A percentile compares a stretch with the other conserved stretches of the same genome.
Evolutionary conservation across 2,329 filamentous ascomycete species (phyloP).

Genomic region (Colletotrichum orchidophilum): DNA sequence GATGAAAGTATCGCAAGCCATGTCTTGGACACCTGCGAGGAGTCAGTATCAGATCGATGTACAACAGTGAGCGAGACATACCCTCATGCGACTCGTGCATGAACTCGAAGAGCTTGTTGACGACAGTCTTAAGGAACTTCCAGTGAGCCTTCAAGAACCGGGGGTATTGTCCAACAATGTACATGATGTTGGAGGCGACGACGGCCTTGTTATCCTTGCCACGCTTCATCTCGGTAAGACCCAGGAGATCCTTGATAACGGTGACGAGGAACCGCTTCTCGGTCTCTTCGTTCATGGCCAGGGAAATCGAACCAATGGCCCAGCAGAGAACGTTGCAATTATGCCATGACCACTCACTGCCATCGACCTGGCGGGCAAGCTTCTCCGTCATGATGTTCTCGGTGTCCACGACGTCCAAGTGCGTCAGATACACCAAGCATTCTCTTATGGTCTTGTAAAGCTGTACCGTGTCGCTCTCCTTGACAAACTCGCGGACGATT

Average conservation of each 20-base stretch:
- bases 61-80: slow-evolving; percentile 48
- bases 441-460: slow-evolving; percentile 99
- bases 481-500: slow-evolving; percentile 98
- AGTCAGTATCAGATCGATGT: not conserved
- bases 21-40: slow-evolving; percentile 86
- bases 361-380: slow-evolving; percentile 92
- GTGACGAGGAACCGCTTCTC: slow-evolving; percentile 98
- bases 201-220: slow-evolving; percentile 99
- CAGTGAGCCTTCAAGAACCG: slow-evolving; percentile 98
- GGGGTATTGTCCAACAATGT: slow-evolving; percentile 98
- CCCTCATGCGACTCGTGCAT: slow-evolving; percentile 99
- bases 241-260: slow-evolving; percentile 97
- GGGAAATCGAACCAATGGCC: slow-evolving; percentile 98
- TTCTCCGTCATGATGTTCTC: slow-evolving; percentile 99
- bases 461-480: slow-evolving; percentile 98
- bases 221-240: slow-evolving; percentile 98
- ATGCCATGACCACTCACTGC: slow-evolving; percentile 97
- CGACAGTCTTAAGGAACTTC: slow-evolving; percentile 99
- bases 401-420: slow-evolving; percentile 96
- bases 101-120: slow-evolving; percentile 99
- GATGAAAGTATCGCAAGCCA: slow-evolving; percentile 99
- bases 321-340: slow-evolving; percentile 99
- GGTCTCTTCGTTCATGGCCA: slow-evolving; percentile 99
- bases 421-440: slow-evolving; percentile 95
- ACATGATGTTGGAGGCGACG: slow-evolving; percentile 99